A percentile compares a stretch with the other conserved stretches of the same genome.
phyloP scores from a whole-genome alignment of 306 rosid species.

The Corylus avellana region DNA sequence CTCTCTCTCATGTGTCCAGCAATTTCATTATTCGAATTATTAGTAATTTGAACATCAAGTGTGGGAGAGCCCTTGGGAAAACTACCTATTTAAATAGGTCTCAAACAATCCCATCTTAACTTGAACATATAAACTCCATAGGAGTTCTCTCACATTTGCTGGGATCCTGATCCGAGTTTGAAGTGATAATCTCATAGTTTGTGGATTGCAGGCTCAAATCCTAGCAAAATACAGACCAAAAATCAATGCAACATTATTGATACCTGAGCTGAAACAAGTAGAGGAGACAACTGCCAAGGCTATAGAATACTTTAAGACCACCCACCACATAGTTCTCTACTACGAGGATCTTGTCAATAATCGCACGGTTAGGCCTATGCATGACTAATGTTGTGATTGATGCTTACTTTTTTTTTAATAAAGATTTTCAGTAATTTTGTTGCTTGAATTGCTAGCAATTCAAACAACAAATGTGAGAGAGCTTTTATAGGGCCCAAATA shows the following conservation, averaged over 20 bases:
- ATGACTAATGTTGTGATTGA: neutral
- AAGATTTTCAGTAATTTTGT: too few species aligned
- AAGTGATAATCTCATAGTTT: neutral
- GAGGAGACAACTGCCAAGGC: slow-evolving; percentile 42
- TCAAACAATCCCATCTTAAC: too few species aligned
- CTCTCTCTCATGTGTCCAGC: neutral
- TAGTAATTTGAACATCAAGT: too few species aligned
- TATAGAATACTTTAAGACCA: slow-evolving; percentile 48
- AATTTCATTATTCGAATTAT: neutral
- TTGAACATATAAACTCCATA: too few species aligned
- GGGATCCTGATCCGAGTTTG: neutral
- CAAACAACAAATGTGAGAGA: too few species aligned
- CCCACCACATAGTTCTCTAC: slow-evolving; percentile 58
- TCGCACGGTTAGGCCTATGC: slow-evolving; percentile 44
- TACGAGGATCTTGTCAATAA: slow-evolving; percentile 65
- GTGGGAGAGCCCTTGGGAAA: too few species aligned
- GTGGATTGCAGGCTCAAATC: slow-evolving; percentile 45
- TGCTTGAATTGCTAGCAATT: too few species aligned
- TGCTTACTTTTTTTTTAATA: neutral
- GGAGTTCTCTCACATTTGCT: too few species aligned
- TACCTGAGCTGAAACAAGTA: slow-evolving; percentile 45
- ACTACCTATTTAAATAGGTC: too few species aligned
- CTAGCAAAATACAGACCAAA: slow-evolving; percentile 61
- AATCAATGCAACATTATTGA: slow-evolving; percentile 38
- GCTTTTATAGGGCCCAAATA: too few species aligned